Evolutionary conservation across 2,329 filamentous ascomycete species (phyloP).

Genomic region (Diaporthe longicolla): DNA sequence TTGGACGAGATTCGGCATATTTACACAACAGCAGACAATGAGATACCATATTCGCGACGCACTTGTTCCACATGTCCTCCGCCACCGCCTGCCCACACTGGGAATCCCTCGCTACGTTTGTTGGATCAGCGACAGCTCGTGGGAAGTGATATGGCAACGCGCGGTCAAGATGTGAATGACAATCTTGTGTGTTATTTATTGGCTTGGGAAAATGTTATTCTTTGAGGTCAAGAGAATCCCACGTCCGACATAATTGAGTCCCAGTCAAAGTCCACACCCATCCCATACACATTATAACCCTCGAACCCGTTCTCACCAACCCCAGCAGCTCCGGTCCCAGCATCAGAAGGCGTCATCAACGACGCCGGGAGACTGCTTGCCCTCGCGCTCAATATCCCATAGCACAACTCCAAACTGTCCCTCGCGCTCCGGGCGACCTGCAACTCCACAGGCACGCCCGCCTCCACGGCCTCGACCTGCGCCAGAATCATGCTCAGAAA

Average conservation of each 20-base stretch:
- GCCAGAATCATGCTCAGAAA: slow-evolving; percentile 57
- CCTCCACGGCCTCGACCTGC: slow-evolving; percentile 55
- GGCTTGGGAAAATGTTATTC: neutral
- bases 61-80: neutral
- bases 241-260: slow-evolving; percentile 19
- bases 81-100: neutral
- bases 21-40: neutral
- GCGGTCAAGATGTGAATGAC: neutral
- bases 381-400: slow-evolving; percentile 46
- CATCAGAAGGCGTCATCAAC: neutral
- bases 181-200: neutral
- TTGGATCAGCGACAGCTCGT: neutral
- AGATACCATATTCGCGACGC: slow-evolving; percentile 1
- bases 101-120: too few species aligned
- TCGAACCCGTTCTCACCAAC: neutral
- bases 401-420: slow-evolving; percentile 52
- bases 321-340: neutral
- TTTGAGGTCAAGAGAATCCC: neutral
- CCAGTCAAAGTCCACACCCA: slow-evolving; percentile 8
- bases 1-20: neutral
- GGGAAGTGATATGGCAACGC: neutral
- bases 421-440: slow-evolving; percentile 51
- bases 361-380: neutral
- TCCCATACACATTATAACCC: neutral
- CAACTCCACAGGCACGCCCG: slow-evolving; percentile 46